Evolutionary conservation across 257 asterid species (phyloP), one percentile per base, ranked within the genome.

Genomic region (Marsdenia floribunda): DNA sequence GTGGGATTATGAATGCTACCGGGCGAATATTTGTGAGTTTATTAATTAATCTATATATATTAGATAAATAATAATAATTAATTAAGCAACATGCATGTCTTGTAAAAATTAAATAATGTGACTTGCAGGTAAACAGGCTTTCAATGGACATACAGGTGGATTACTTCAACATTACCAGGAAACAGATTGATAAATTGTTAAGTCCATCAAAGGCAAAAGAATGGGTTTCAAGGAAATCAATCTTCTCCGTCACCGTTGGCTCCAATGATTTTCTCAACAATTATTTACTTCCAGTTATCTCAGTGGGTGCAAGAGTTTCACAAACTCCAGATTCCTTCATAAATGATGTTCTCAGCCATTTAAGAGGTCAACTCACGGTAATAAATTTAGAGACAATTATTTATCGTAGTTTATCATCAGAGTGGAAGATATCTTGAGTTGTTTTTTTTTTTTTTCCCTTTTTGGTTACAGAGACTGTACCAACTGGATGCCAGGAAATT

Each of bases 181-280:
- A 85, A 66, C 73, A 89, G 73, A 83, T 94, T 1, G 95, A 88
- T 37, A 76, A 84, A 13, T 61, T 90, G 66, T 42, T 92, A 73
- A 97, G 97, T 44, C 57, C 87, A 55, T 80, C 96, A 22, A 84
- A 88, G 77, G 98, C 97, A 50, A 90, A 81, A 82, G 93, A 92
- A 1, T 87, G 80, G 78, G 24, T 94, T 33, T 75, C 76, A 21
- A 88, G 66, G 70, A 88, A 73, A 40, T 85, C 98, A 6, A 94
- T 94, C 5, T 91, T 94, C 83, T 94, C 98, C 61, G 64, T 94
- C 70, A 88, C 97, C 9, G 26, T 94, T 9, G 98, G 97, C 14
- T 89, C 98, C 70, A 91, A 94, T 70, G 98, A 94, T 81, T 92
- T 94, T 63, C 93, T 94, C 52, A 94, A 94, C 83, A 94, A 94